Base-by-base conservation (phyloP, 441 rosid genomes). In the Populus hybrid region DNA sequence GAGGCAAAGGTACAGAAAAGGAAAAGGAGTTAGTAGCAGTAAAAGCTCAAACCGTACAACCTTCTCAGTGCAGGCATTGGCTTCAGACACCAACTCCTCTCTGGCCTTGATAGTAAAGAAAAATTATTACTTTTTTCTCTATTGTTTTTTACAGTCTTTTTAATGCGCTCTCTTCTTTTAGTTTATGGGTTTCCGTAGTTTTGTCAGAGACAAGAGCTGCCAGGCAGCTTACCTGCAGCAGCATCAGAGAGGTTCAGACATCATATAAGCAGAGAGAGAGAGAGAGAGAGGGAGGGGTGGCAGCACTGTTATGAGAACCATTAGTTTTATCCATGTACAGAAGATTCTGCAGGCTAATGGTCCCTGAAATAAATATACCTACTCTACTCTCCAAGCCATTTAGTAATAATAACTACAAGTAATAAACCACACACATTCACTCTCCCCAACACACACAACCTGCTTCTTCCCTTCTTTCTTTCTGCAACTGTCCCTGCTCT, bases 161-260 rank as follows among this genome's bases (percentile, higher is more conserved):
- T 16, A 79, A 76, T 63, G 83, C 82, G 77, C 82, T 33, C 68
- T 63, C 77, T 21, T 16, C 61, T 53, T 79, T 76, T 80, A 83
- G 86, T 89, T 92, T 89, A 89, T 92, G 90, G 90, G 86, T 90
- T 90, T 88, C 93, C 86, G 93, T 82, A 84, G 89, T 79, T 82
- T 1, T 90, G 97, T 92, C 97, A 90, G 94, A 88, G 90, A 89
- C 93, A 89, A 82, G 88, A 77, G 91, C 90, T 87, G 93, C 88
- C 79, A 42, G 76, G 84, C 82, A 74, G 86, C 79, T 74, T 78
- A 82, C 83, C 75, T 83, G 87, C 87, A 85, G 84, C 14, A 78
- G 82, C 75, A 70, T 64, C 90, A 75, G 77, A 79, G 81, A 38
- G 65, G 74, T 77, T 69, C 86, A 84, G 84, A 86, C 88, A 88